phyloP scores from a whole-genome alignment of 2,329 filamentous ascomycete genomes.

The Diaporthe sp. region DNA sequence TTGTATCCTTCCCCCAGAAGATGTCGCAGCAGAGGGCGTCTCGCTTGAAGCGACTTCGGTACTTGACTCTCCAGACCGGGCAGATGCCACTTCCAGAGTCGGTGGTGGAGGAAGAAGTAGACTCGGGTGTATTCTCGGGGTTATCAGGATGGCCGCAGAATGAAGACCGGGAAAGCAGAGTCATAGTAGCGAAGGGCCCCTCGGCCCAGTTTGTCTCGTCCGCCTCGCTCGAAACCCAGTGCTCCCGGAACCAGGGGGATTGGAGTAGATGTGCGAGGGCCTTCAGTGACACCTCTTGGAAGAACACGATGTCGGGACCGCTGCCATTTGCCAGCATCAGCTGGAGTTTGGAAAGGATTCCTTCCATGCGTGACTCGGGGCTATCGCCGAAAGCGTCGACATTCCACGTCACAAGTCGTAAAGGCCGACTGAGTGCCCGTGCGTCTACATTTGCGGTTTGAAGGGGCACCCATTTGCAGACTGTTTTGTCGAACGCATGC shows the following conservation, averaged over 20 bases:
- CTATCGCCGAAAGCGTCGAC: conserved; percentile 45
- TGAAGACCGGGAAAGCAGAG: conserved; percentile 46
- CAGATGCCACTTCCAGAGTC: conserved; percentile 31
- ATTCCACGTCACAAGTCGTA: conserved; percentile 50
- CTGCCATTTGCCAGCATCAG: conserved; percentile 15
- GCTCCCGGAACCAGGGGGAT: conserved; percentile 46
- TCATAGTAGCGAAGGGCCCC: conserved; percentile 47
- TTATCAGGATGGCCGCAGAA: not conserved
- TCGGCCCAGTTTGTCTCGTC: conserved; percentile 45
- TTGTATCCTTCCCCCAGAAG: conserved; percentile 39
- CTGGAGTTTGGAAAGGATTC: conserved; percentile 48
- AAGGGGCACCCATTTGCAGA: not conserved
- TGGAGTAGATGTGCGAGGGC: conserved; percentile 47
- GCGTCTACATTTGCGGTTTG: not conserved
- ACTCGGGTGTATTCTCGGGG: not conserved
- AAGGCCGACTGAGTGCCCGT: not conserved
- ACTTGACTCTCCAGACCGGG: conserved; percentile 50
- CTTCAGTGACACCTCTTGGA: conserved; percentile 52
- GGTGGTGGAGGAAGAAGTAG: not conserved
- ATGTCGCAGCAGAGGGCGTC: conserved; percentile 55
- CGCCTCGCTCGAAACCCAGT: conserved; percentile 52
- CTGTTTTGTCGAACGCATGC: conserved; percentile 6
- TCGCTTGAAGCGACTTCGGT: conserved; percentile 50
- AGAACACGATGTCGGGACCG: conserved; percentile 51
- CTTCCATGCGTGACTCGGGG: conserved; percentile 44